These are phyloP conservation scores for Isochrysis galbana DNA, from an alignment of 78 protist genomes.

Conservation along the genomic window DNA sequence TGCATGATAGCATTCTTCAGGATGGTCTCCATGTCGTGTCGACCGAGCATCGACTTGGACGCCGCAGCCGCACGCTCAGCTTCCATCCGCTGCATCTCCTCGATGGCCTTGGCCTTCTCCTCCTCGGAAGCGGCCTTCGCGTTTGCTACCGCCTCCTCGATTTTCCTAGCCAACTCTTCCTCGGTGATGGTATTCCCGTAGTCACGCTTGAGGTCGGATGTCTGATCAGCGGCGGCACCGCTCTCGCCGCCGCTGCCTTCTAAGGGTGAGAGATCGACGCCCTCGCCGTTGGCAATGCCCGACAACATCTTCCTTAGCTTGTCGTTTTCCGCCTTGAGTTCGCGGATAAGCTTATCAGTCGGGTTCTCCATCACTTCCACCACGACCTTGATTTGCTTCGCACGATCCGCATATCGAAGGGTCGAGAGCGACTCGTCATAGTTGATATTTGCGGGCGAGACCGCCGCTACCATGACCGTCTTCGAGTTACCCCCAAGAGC, in stretches of 20 bases:
- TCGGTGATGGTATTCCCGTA: not conserved
- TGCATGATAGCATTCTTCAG: not conserved
- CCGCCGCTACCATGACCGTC: slow-evolving; percentile 77
- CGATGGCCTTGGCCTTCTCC: not conserved
- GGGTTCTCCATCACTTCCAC: slow-evolving; percentile 47
- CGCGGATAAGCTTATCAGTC: slow-evolving; percentile 51
- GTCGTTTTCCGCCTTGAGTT: slow-evolving; percentile 60
- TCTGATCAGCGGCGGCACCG: not conserved
- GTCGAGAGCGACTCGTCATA: slow-evolving; percentile 88
- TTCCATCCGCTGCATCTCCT: not conserved
- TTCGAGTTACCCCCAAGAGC: slow-evolving; percentile 46
- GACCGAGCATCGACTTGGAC: not conserved
- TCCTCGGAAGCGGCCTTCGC: not conserved
- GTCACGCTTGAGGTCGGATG: not conserved
- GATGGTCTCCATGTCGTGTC: not conserved
- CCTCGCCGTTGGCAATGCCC: not conserved
- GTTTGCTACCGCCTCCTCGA: not conserved
- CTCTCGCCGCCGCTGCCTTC: not conserved
- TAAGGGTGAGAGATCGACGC: not conserved
- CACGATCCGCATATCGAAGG: slow-evolving; percentile 64
- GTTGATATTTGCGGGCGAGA: slow-evolving; percentile 73
- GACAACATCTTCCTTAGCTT: slow-evolving; percentile 26
- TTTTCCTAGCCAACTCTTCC: not conserved
- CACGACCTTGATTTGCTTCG: not conserved
- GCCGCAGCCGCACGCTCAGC: not conserved